Evolutionary conservation across 345 rosid species (phyloP).

Genomic region (Abelmoschus esculentus): DNA sequence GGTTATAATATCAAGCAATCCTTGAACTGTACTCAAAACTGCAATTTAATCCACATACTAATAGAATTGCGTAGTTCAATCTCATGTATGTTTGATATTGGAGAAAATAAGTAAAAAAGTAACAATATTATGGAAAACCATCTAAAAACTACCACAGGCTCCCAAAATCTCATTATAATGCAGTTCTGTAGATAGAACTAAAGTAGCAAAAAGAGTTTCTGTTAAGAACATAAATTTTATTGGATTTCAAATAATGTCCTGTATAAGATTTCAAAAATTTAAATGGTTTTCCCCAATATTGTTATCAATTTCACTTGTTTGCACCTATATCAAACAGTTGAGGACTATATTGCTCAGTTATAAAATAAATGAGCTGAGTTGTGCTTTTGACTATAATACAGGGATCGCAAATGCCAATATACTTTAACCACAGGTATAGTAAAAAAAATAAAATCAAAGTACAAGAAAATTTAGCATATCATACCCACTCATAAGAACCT

Average conservation of each 20-base stretch:
- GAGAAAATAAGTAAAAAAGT: background rate
- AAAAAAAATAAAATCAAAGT: background rate
- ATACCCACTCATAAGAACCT: conserved; percentile 98
- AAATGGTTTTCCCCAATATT: background rate
- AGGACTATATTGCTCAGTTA: background rate
- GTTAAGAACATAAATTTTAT: background rate
- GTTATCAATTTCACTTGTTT: background rate
- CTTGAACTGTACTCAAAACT: background rate
- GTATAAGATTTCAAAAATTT: background rate
- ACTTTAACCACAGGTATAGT: background rate
- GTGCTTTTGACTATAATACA: background rate
- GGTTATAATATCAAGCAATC: background rate
- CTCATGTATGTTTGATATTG: background rate
- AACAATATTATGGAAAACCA: background rate
- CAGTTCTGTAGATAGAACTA: background rate
- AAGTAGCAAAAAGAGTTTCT: background rate
- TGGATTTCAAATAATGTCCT: background rate
- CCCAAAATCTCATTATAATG: background rate
- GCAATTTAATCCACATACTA: background rate
- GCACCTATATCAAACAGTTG: background rate
- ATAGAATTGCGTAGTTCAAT: background rate
- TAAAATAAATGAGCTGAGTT: background rate
- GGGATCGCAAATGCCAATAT: background rate
- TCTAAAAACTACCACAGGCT: background rate
- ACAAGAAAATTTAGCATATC: conserved; percentile 15